Base-by-base conservation (phyloP, 176 grass and related monocot species). In the Avena eriantha region DNA sequence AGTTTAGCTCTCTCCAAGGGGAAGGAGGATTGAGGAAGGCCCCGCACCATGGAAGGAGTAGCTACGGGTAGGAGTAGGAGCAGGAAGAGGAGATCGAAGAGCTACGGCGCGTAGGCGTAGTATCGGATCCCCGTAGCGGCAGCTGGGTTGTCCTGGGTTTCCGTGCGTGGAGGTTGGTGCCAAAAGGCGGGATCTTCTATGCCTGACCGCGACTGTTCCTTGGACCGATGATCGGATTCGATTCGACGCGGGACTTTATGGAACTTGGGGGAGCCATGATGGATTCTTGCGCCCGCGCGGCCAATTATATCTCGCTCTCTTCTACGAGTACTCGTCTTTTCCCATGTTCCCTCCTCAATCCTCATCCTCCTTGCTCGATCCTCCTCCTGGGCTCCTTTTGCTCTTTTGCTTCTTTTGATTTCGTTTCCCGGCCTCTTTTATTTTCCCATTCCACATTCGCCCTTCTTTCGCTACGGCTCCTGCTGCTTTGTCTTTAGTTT, bases 151-250 rank as follows among this genome's bases (percentile, higher is more conserved):
- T 76, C 89, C 80, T 85, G 31, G 86, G 60, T 69, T 59, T 7
- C 67, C 69, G 90, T 81, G 86, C 86, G 77, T 73, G 82, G 90
- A 77, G 87, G 58, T 87, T 92, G 84, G 85, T 87, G 88, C 85
- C 76, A 88, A 93, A 96, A 94, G 87, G 86, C 73, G 87, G 89
- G 92, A 92, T 93, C 87, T 93, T 92, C 87, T 78, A 85, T 89
- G 92, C 86, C 89, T 86, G 69, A 91, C 89, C 83, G 81, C 89
- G 87, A 91, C 91, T 90, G 94, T 90, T 93, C 92, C 85, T 94
- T 97, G 85, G 90, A 97, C 90, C 85, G 89, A 96, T 92, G 92
- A 92, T 96, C 86, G 81, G 70, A 85, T 87, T 87, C 91, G 91
- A 91, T 88, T 91, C 90, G 90, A 91, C 90, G 60, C 43, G 63